These are phyloP conservation scores for Cordyceps fumosorosea DNA, from an alignment of 2,329 filamentous ascomycete species.

Conservation along the genomic window DNA sequence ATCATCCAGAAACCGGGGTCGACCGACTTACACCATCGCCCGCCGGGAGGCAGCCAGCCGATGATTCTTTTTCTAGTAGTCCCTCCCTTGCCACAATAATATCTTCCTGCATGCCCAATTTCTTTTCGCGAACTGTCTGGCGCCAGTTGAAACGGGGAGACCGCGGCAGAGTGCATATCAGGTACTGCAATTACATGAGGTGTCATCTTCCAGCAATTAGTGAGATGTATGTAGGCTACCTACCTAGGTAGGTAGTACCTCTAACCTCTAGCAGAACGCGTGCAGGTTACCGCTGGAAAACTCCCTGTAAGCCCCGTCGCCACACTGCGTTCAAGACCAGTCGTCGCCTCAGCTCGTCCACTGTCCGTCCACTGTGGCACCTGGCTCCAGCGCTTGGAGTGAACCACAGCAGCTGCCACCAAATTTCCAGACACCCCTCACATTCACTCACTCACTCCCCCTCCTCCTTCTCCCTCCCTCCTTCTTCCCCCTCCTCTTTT, in stretches of 20 bases:
- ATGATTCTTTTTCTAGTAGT: not conserved
- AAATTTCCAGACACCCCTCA: not conserved
- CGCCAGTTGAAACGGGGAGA: not conserved
- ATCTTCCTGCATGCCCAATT: not conserved
- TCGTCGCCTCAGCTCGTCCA: not conserved
- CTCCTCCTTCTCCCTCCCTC: not conserved
- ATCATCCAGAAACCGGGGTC: not conserved
- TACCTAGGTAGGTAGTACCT: no score
- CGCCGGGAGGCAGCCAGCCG: not conserved
- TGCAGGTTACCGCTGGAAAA: not conserved
- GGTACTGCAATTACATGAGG: not conserved
- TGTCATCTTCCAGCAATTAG: not conserved
- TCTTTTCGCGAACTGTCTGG: not conserved
- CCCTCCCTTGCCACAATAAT: not conserved
- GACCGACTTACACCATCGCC: not conserved
- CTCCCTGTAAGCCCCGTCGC: not conserved
- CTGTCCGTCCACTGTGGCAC: not conserved
- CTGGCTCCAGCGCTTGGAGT: not conserved
- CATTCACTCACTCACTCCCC: not conserved
- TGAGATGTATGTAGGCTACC: no score
- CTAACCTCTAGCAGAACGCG: not conserved
- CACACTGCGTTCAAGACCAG: not conserved
- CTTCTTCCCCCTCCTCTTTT: not conserved
- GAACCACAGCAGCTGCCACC: not conserved
- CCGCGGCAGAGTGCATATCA: not conserved